Evolutionary conservation across 1,139 yeast genomes (phyloP).

Genomic region (Zygoascus meyerae): DNA sequence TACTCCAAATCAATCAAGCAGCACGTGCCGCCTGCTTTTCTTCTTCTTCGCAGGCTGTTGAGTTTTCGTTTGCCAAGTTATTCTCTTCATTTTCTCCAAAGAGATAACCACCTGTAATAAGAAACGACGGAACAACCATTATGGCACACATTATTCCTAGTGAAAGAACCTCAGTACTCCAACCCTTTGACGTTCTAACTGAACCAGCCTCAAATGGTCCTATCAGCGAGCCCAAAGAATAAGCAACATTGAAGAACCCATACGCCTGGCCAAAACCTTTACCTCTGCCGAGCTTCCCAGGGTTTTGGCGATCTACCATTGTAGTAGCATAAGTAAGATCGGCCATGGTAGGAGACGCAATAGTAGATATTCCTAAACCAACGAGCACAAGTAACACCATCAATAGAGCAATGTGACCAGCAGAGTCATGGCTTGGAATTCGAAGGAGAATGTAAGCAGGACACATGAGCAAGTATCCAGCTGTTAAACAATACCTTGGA

Average conservation of each 20-base stretch:
- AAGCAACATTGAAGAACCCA: slow-evolving; percentile 34
- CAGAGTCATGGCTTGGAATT: slow-evolving; percentile 26
- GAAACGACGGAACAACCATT: slow-evolving; percentile 24
- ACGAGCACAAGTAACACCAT: slow-evolving; percentile 28
- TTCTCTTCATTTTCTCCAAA: not conserved
- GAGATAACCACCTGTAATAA: slow-evolving; percentile 28
- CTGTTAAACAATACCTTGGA: slow-evolving; percentile 26
- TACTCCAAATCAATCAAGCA: too few species aligned
- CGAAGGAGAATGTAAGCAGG: slow-evolving; percentile 30
- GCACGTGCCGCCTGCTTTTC: too few species aligned
- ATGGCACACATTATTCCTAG: slow-evolving; percentile 26
- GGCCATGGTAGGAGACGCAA: slow-evolving; percentile 29
- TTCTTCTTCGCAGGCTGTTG: too few species aligned
- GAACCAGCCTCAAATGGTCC: slow-evolving; percentile 35
- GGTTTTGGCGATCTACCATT: slow-evolving; percentile 25
- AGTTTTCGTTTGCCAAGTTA: too few species aligned
- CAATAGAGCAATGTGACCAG: slow-evolving; percentile 28
- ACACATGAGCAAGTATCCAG: slow-evolving; percentile 25
- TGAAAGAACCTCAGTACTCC: slow-evolving; percentile 25
- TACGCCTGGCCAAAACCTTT: slow-evolving; percentile 35
- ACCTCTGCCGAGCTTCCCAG: slow-evolving; percentile 32
- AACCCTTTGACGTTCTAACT: slow-evolving; percentile 25
- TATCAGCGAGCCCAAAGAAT: slow-evolving; percentile 30
- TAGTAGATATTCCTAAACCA: slow-evolving; percentile 26
- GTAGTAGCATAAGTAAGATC: slow-evolving; percentile 30